Evolutionary conservation across 805 yeast genomes (phyloP).

Genomic region (Cyberlindnera misumaiensis): DNA sequence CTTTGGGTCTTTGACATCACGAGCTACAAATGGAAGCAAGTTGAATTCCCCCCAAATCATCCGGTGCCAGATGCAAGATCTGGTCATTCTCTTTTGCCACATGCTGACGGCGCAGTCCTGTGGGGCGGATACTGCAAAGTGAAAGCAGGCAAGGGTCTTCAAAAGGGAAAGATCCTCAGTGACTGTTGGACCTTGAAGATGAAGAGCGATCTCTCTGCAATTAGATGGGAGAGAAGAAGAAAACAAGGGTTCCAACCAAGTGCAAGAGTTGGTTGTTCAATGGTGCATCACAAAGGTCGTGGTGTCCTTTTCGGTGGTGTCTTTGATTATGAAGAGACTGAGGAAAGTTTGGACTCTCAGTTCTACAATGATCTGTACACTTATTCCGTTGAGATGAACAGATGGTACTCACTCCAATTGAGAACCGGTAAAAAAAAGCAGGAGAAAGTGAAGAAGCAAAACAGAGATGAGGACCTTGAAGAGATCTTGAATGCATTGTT

Average conservation of each 20-base stretch:
- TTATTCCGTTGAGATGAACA: slow-evolving; percentile 76
- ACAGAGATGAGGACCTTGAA: slow-evolving; percentile 63
- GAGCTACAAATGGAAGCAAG: slow-evolving; percentile 84
- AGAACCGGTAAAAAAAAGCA: slow-evolving; percentile 54
- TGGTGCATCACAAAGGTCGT: slow-evolving; percentile 84
- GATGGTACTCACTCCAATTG: slow-evolving; percentile 75
- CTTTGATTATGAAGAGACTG: slow-evolving; percentile 90
- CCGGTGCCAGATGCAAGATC: slow-evolving; percentile 85
- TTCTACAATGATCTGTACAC: slow-evolving; percentile 78
- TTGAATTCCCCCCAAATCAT: slow-evolving; percentile 78
- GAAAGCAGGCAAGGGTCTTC: slow-evolving; percentile 80
- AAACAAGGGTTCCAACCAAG: slow-evolving; percentile 89
- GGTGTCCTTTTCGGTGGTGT: slow-evolving; percentile 96
- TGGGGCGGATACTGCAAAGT: slow-evolving; percentile 95
- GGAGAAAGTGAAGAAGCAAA: slow-evolving; percentile 35
- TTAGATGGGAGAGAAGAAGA: slow-evolving; percentile 84
- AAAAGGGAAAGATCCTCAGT: slow-evolving; percentile 81
- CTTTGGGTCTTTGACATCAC: slow-evolving; percentile 90
- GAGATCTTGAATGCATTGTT: slow-evolving; percentile 69
- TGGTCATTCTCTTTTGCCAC: slow-evolving; percentile 83
- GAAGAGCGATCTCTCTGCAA: slow-evolving; percentile 67
- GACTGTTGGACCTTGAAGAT: slow-evolving; percentile 86
- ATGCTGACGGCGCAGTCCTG: slow-evolving; percentile 72
- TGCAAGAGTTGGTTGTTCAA: slow-evolving; percentile 90
- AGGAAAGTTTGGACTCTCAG: slow-evolving; percentile 78